These are phyloP conservation scores for Colletotrichum caudatum DNA, from an alignment of 2,329 filamentous ascomycete genomes.

Conservation along the genomic window DNA sequence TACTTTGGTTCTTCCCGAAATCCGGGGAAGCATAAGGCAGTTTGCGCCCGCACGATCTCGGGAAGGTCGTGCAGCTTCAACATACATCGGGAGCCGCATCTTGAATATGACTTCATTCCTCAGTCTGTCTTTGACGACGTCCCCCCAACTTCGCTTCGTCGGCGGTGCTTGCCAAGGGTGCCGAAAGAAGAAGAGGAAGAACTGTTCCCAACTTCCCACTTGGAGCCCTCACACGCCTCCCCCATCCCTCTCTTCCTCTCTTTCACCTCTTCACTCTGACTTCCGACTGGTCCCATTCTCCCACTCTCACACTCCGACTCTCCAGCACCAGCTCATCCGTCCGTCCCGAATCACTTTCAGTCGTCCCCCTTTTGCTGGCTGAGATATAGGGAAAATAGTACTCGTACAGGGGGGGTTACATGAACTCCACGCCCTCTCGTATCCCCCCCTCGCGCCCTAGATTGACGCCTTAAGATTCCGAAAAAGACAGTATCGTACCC, in stretches of 20 bases:
- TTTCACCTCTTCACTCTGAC: not conserved
- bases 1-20: constrained; percentile 25
- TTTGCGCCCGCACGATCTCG: constrained; percentile 9
- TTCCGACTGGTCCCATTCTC: not conserved
- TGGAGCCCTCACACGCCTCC: not conserved
- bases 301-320: not conserved
- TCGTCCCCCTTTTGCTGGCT: not conserved
- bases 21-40: constrained; percentile 22
- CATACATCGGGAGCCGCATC: constrained; percentile 21
- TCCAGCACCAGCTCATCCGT: not conserved
- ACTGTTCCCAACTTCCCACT: constrained; percentile 33
- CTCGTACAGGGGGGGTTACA: not conserved
- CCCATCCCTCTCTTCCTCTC: not conserved
- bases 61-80: constrained; percentile 9
- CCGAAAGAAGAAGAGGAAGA: not conserved
- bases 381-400: not conserved
- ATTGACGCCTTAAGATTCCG: not conserved
- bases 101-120: constrained; percentile 18
- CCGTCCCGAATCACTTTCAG: not conserved
- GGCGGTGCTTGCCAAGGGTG: constrained; percentile 26
- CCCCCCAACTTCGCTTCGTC: not conserved
- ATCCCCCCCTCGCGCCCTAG: not conserved
- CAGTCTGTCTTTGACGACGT: not conserved
- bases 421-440: not conserved
- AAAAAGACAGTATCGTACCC: not conserved